These are phyloP conservation scores for Quercus suber DNA, from an alignment of 306 rosid genomes.

Conservation along the genomic window DNA sequence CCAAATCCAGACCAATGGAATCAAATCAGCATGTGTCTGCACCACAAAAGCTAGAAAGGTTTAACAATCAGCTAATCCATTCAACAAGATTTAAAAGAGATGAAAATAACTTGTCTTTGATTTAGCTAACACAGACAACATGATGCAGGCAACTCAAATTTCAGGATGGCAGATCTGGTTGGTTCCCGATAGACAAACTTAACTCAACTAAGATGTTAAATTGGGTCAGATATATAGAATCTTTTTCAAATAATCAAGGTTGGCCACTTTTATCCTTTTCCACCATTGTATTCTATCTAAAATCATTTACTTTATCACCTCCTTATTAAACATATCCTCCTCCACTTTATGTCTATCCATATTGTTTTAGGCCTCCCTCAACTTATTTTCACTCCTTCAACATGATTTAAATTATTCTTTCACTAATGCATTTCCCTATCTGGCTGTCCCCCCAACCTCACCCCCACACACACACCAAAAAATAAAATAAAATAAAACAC, in stretches of 20 bases:
- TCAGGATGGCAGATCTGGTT: background rate
- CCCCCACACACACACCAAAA: too few species aligned
- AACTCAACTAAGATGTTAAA: background rate
- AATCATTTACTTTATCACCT: background rate
- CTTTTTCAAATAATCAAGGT: background rate
- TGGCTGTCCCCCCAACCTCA: too few species aligned
- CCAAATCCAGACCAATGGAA: too few species aligned
- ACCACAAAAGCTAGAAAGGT: background rate
- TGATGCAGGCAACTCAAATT: background rate
- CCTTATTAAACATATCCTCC: background rate
- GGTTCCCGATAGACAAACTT: background rate
- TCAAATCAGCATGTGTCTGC: too few species aligned
- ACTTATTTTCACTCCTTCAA: background rate
- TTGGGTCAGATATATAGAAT: background rate
- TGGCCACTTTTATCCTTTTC: background rate
- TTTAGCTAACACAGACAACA: background rate
- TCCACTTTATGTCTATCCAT: background rate
- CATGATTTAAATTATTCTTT: background rate
- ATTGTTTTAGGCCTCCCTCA: background rate
- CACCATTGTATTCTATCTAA: background rate
- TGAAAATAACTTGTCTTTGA: background rate
- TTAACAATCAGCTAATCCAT: background rate
- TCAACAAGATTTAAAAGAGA: background rate
- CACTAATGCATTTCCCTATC: background rate
- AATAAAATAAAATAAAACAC: background rate